A percentile compares a stretch with the other conserved stretches of the same genome.
Conservation (phyloP, 495 filamentous ascomycete species). For the Annulohypoxylon moriforme region DNA sequence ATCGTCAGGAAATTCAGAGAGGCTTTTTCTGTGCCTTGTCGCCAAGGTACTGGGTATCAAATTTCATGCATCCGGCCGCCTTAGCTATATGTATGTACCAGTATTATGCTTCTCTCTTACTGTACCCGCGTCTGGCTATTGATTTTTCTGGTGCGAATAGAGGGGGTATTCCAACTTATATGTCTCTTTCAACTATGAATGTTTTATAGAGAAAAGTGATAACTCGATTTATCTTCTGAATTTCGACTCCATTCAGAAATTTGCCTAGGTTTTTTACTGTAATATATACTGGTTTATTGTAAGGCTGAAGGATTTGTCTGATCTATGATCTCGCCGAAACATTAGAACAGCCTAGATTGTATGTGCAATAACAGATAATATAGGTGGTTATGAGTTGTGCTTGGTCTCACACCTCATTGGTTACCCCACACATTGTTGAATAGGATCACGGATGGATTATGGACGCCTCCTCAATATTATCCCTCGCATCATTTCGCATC, state of each 20-base stretch:
- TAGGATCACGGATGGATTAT: conserved; percentile 15
- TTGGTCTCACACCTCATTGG: conserved; percentile 32
- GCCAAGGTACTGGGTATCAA: conserved; percentile 33
- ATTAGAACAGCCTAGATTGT: conserved; percentile 29
- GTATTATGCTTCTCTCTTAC: conserved; percentile 27
- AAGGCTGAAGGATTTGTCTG: conserved; percentile 27
- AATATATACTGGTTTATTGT: background rate
- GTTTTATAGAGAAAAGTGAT: background rate
- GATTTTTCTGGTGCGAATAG: background rate
- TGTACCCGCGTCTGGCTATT: conserved; percentile 20
- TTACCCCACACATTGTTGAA: conserved; percentile 19
- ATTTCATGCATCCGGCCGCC: conserved; percentile 40
- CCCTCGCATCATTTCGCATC: conserved; percentile 13
- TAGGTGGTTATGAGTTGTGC: conserved; percentile 17
- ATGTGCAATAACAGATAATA: conserved; percentile 21
- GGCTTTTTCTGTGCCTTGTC: conserved; percentile 36
- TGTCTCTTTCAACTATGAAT: background rate
- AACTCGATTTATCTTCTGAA: background rate
- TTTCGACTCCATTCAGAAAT: background rate
- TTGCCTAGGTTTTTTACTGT: background rate
- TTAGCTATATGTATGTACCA: conserved; percentile 16
- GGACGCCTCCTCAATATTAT: conserved; percentile 15
- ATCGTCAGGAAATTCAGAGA: conserved; percentile 25
- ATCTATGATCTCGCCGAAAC: conserved; percentile 16
- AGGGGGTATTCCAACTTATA: background rate